A percentile compares a stretch with the other conserved stretches of the same genome.
phyloP scores from a whole-genome alignment of 768 basidiomycete species.

The Russula compacta region DNA sequence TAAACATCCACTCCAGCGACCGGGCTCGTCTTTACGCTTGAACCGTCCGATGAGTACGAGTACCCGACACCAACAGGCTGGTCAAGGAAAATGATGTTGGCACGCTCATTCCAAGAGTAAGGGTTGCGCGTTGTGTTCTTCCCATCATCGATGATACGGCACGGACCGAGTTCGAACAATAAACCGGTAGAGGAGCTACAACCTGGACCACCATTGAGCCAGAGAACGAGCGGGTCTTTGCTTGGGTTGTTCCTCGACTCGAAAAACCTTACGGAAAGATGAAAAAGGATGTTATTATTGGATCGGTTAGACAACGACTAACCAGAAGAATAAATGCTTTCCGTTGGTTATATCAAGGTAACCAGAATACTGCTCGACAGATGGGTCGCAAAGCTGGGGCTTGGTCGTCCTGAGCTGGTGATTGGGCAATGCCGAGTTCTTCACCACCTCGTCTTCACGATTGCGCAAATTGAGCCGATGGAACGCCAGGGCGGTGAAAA shows the following conservation, averaged over 20 bases:
- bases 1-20: conserved; percentile 87
- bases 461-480: neutral
- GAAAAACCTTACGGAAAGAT: conserved; percentile 59
- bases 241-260: conserved; percentile 69
- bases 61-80: conserved; percentile 87
- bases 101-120: conserved; percentile 76
- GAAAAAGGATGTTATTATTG: neutral
- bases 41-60: conserved; percentile 73
- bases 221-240: conserved; percentile 76
- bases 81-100: conserved; percentile 70
- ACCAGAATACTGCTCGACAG: conserved; percentile 44
- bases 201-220: conserved; percentile 73
- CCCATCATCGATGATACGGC: conserved; percentile 26
- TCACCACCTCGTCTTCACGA: conserved; percentile 33
- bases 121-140: conserved; percentile 63
- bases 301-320: conserved; percentile 7
- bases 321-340: conserved; percentile 56
- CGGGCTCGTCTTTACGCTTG: conserved; percentile 68
- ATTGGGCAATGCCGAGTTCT: conserved; percentile 29
- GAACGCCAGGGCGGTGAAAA: neutral
- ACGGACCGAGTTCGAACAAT: conserved; percentile 20
- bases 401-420: conserved; percentile 34
- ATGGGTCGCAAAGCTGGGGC: conserved; percentile 41
- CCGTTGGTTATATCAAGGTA: conserved; percentile 49
- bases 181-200: conserved; percentile 26